These are phyloP conservation scores for Xerocomus potaroensis DNA, from an alignment of 768 basidiomycete species.

Conservation along the genomic window DNA sequence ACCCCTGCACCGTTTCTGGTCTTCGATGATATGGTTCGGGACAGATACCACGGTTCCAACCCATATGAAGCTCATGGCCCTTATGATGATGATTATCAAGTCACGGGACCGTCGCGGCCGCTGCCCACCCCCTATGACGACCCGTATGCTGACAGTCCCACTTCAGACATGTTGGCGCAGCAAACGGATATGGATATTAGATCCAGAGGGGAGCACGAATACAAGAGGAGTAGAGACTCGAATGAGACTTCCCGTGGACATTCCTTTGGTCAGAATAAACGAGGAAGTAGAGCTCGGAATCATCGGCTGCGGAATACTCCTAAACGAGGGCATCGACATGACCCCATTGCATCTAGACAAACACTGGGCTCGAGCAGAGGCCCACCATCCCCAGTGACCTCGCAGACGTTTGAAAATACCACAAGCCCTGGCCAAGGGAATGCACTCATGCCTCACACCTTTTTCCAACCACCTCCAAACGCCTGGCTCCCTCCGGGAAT, in stretches of 20 bases:
- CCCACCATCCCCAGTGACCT: constrained; percentile 39
- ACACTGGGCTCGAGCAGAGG: constrained; percentile 29
- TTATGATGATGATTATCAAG: constrained; percentile 60
- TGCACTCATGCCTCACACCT: constrained; percentile 13
- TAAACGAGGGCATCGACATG: constrained; percentile 14
- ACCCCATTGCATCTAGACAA: constrained; percentile 17
- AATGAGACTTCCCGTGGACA: constrained; percentile 13
- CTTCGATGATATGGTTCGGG: constrained; percentile 51
- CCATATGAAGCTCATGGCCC: constrained; percentile 65
- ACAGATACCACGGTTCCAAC: constrained; percentile 44
- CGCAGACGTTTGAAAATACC: constrained; percentile 43
- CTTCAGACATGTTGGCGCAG: constrained; percentile 15
- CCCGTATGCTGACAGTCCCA: constrained; percentile 58
- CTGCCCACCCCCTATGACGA: constrained; percentile 75
- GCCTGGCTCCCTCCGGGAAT: constrained; percentile 17
- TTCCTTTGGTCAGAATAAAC: constrained; percentile 23
- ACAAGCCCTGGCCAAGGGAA: constrained; percentile 40
- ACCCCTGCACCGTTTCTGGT: constrained; percentile 52
- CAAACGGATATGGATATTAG: background rate
- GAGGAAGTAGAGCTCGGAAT: constrained; percentile 23
- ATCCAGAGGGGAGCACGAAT: constrained; percentile 21
- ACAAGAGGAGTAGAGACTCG: constrained; percentile 15
- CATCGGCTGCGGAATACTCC: constrained; percentile 15
- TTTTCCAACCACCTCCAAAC: constrained; percentile 8
- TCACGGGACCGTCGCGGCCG: constrained; percentile 55